phyloP scores from a whole-genome alignment of 202 grass and related monocot genomes.

The Panicum hallii region DNA sequence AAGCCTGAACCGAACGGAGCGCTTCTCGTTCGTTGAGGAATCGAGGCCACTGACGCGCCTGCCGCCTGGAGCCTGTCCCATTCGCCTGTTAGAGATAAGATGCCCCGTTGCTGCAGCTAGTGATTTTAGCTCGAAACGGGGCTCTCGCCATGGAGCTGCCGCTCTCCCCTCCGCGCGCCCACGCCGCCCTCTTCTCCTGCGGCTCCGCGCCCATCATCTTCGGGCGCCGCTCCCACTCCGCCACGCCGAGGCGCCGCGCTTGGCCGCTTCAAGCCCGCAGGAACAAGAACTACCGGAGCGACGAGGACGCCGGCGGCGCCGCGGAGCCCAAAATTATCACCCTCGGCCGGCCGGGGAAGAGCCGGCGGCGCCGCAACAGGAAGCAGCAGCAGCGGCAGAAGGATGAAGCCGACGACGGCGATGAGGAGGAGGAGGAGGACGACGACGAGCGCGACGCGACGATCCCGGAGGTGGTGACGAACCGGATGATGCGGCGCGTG shows the following conservation, averaged over 20 bases:
- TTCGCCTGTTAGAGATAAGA: constrained; percentile 43
- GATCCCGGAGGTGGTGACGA: constrained; percentile 90
- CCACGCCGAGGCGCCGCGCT: not conserved
- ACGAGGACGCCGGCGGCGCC: not conserved
- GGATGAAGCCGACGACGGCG: not conserved
- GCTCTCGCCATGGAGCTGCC: constrained; percentile 54
- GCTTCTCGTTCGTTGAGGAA: too few relatives aligned
- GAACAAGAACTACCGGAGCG: constrained; percentile 37
- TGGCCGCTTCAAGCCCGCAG: constrained; percentile 36
- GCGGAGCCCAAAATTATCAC: constrained; percentile 59
- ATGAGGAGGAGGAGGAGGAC: not conserved
- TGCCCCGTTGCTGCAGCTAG: not conserved
- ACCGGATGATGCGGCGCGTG: constrained; percentile 89
- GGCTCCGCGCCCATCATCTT: not conserved
- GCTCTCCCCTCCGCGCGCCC: constrained; percentile 10
- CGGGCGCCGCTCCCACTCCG: not conserved
- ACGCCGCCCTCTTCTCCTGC: constrained; percentile 14
- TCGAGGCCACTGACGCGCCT: too few relatives aligned
- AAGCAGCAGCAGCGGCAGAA: constrained; percentile 26
- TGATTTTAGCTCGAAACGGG: constrained; percentile 12
- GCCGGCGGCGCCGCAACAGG: constrained; percentile 7
- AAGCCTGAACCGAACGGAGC: too few relatives aligned
- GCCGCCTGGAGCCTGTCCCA: too few relatives aligned
- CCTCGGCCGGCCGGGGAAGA: constrained; percentile 50
- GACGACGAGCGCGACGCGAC: constrained; percentile 61